Evolutionary conservation across 2,329 filamentous ascomycete species (phyloP).

Genomic region (Trichoderma asperellum): DNA sequence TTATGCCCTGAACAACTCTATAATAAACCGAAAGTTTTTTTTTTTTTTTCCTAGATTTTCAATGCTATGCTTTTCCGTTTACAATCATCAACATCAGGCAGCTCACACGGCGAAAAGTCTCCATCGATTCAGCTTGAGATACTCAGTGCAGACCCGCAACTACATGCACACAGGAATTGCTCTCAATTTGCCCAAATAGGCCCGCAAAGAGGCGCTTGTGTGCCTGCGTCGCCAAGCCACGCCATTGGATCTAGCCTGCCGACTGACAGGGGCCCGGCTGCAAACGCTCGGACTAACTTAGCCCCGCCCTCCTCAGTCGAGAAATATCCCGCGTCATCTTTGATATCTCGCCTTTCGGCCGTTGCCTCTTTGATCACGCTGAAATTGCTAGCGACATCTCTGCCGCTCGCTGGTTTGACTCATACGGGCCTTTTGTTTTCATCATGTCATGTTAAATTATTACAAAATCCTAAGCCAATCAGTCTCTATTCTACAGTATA

Average conservation of each 20-base stretch:
- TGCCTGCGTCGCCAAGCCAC: slow-evolving; percentile 24
- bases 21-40: neutral
- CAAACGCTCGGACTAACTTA: neutral
- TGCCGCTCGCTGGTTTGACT: slow-evolving; percentile 18
- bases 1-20: neutral
- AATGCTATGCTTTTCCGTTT: neutral
- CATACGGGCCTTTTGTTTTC: slow-evolving; percentile 18
- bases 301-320: neutral
- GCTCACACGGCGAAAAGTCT: neutral
- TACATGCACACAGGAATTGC: slow-evolving; percentile 3
- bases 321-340: neutral
- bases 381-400: slow-evolving; percentile 7
- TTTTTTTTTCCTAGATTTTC: neutral
- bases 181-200: neutral
- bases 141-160: too few relatives aligned
- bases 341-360: slow-evolving; percentile 2
- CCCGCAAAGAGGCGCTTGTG: neutral
- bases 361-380: slow-evolving; percentile 22
- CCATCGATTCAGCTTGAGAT: too few relatives aligned
- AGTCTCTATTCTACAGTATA: neutral
- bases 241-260: slow-evolving; percentile 8
- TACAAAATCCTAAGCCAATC: neutral
- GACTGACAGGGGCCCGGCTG: slow-evolving; percentile 4
- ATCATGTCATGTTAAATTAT: slow-evolving; percentile 7
- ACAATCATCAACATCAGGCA: neutral